These are phyloP conservation scores for Eimeria zaria DNA, from an alignment of 169 alveolate genomes.

Conservation along the genomic window DNA sequence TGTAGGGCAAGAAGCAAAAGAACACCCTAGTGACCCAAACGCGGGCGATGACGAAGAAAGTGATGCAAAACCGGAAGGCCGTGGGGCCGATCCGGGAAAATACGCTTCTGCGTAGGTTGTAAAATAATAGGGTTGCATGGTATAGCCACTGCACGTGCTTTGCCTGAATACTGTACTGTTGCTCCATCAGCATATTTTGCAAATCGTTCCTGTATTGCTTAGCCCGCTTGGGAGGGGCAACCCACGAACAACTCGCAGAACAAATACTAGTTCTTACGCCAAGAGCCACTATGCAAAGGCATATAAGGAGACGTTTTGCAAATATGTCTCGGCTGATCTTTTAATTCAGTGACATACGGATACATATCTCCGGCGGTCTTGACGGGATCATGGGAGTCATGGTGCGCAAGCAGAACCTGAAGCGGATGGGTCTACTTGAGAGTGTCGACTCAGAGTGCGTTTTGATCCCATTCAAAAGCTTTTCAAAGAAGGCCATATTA, in stretches of 20 bases:
- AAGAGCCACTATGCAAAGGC: neutral
- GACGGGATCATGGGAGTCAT: conserved; percentile 73
- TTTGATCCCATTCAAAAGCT: conserved; percentile 32
- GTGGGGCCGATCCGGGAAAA: neutral
- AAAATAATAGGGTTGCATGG: neutral
- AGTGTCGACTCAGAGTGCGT: neutral
- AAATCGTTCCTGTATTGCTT: neutral
- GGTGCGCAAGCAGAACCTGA: conserved; percentile 46
- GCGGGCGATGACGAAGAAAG: neutral
- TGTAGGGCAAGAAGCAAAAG: neutral
- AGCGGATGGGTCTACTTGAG: conserved; percentile 64
- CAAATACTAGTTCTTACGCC: neutral
- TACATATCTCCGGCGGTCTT: conserved; percentile 19
- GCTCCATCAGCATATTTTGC: neutral
- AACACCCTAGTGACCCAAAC: neutral
- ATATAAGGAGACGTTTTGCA: neutral
- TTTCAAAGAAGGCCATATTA: conserved; percentile 34
- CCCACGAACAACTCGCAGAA: neutral
- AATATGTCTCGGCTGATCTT: neutral
- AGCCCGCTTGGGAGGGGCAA: neutral
- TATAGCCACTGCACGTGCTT: neutral
- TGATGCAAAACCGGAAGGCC: neutral
- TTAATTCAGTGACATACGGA: conserved; percentile 53
- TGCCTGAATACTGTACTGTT: neutral
- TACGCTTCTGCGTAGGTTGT: neutral